These are phyloP conservation scores for Pichia sp. DNA, from an alignment of 1,139 yeast species.

Conservation along the genomic window DNA sequence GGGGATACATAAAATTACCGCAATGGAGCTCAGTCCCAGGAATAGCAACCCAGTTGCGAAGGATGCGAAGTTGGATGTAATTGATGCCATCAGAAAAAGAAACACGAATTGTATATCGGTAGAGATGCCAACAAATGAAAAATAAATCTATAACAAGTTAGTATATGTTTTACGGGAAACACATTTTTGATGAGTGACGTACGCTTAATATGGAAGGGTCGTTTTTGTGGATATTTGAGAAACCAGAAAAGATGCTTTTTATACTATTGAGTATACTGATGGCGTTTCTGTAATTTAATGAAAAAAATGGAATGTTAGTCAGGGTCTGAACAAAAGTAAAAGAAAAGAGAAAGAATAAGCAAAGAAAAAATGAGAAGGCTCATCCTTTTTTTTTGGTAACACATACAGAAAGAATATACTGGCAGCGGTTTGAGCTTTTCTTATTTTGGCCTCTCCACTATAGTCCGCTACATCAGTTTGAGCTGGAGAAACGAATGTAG, in stretches of 20 bases:
- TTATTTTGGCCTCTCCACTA: background rate
- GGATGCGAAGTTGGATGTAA: background rate
- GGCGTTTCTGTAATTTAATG: background rate
- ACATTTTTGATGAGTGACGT: background rate
- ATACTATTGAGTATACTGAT: background rate
- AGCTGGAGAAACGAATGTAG: background rate
- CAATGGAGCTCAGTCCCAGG: background rate
- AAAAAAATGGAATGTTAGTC: slow-evolving; percentile 4
- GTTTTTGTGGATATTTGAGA: background rate
- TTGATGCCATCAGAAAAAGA: slow-evolving; percentile 3
- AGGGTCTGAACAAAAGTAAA: background rate
- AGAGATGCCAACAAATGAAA: slow-evolving; percentile 6
- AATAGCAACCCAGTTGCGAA: slow-evolving; percentile 3
- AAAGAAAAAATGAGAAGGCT: slow-evolving; percentile 1
- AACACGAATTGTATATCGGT: background rate
- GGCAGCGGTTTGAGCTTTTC: background rate
- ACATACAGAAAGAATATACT: slow-evolving; percentile 3
- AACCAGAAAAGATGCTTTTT: background rate
- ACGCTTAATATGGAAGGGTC: slow-evolving; percentile 9
- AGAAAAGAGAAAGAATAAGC: background rate
- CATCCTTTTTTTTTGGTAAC: background rate
- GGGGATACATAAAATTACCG: slow-evolving; percentile 6
- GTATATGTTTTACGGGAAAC: background rate
- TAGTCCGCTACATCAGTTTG: background rate
- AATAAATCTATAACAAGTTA: slow-evolving; percentile 5